These are phyloP conservation scores for Gastrolobium bilobum DNA, from an alignment of 306 rosid species.

Conservation along the genomic window DNA sequence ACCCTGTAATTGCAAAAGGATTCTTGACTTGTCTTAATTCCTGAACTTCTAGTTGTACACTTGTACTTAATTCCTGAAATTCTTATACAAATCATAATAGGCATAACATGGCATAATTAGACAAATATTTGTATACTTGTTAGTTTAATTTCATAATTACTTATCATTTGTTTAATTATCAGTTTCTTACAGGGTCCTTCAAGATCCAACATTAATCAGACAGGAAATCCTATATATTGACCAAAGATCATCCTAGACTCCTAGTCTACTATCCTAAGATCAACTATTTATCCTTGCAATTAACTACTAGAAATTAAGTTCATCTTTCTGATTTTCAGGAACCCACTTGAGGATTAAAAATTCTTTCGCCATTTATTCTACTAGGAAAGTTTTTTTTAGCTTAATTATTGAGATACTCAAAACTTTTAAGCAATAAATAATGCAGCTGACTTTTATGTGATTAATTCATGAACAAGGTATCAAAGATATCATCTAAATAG, in stretches of 20 bases:
- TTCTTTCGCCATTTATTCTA: constrained; percentile 9
- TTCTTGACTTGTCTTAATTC: constrained; percentile 52
- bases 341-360: constrained; percentile 43
- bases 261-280: constrained; percentile 39
- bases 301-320: constrained; percentile 24
- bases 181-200: constrained; percentile 39
- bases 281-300: constrained; percentile 40
- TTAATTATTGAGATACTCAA: constrained; percentile 41
- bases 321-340: constrained; percentile 38
- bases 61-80: constrained; percentile 39
- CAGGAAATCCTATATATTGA: constrained; percentile 47
- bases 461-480: constrained; percentile 32
- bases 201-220: constrained; percentile 53
- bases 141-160: constrained; percentile 38
- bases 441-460: constrained; percentile 36
- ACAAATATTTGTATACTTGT: constrained; percentile 42
- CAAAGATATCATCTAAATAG: constrained; percentile 40
- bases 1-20: constrained; percentile 38
- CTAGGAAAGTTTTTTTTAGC: background rate
- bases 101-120: constrained; percentile 49
- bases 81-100: background rate
- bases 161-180: constrained; percentile 40
- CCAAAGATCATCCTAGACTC: constrained; percentile 51
- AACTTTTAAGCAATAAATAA: constrained; percentile 37
- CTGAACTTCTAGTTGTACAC: constrained; percentile 42